Evolutionary conservation across 2,329 filamentous ascomycete species (phyloP), one percentile per base, ranked within the genome.

Genomic region (Plectosphaerella sp.): DNA sequence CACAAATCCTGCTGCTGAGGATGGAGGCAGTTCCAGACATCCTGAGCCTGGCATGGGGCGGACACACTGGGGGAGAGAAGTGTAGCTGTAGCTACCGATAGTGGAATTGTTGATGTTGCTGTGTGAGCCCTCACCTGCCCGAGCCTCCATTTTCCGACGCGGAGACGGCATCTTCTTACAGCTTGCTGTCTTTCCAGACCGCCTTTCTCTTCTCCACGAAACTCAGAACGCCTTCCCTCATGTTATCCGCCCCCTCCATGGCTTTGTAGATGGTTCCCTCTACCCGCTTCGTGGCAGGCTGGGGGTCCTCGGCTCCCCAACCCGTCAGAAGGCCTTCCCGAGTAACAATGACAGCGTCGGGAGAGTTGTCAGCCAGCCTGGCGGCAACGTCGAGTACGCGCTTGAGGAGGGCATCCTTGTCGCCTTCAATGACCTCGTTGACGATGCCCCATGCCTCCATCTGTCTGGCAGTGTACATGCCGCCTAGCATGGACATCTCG

Each of bases 131-230:
- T 33, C 8, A 33, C 11, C 3, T 33, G 28, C 11, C 28, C 11
- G 28, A 12, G 3, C 28, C 3, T 33, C 4, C 28, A 33, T 22
- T 22, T 3, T 22, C 5, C 5, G 22, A 33, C 28, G 28, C 8
- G 28, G 28, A 9, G 4, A 33, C 4, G 11, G 28, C 28, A 33
- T 33, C 2, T 24, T 50, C 28, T 46, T 12, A 49, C 39, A 86
- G 60, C 65, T 84, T 85, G 63, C 81, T 84, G 52, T 82, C 73
- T 61, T 74, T 79, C 87, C 88, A 92, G 37, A 73, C 73, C 2
- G 88, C 82, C 69, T 80, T 78, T 62, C 87, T 76, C 76, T 85
- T 90, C 76, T 91, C 87, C 16, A 88, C 84, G 72, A 93, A 93
- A 54, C 87, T 88, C 68, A 66, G 73, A 18, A 92, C 74, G 0